Conservation (phyloP, 2,329 filamentous ascomycete genomes). For the Diaporthe amygdali region DNA sequence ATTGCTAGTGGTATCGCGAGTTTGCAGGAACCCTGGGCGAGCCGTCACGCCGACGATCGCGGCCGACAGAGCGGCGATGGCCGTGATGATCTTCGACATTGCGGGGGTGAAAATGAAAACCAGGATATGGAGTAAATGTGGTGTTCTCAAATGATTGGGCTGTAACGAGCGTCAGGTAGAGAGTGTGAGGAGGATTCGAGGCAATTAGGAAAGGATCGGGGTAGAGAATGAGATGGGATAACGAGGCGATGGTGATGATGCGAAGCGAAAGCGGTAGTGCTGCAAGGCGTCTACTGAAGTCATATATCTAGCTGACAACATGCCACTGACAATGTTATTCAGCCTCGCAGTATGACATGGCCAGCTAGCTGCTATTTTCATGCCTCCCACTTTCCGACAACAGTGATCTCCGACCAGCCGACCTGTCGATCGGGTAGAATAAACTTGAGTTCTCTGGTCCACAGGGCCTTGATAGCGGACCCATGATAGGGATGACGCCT, state of each 20-base stretch:
- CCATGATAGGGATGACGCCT: constrained; percentile 12
- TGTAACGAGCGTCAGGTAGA: constrained; percentile 5
- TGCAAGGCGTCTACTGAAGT: background rate
- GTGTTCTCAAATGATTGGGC: background rate
- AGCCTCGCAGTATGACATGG: background rate
- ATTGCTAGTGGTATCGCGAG: background rate
- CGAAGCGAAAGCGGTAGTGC: background rate
- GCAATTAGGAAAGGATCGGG: background rate
- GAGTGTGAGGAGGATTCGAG: background rate
- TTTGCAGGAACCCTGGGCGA: background rate
- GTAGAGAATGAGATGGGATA: background rate
- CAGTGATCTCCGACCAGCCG: background rate
- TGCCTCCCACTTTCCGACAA: background rate
- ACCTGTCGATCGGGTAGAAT: background rate
- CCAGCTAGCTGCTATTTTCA: background rate
- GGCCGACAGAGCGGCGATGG: background rate
- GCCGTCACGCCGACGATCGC: background rate
- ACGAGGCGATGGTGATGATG: background rate
- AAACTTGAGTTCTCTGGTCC: background rate
- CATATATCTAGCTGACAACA: background rate
- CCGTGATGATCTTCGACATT: constrained; percentile 2
- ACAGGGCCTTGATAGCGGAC: background rate
- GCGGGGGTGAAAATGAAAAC: background rate
- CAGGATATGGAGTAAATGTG: background rate
- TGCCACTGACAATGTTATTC: background rate